phyloP scores from a whole-genome alignment of 2,329 filamentous ascomycete genomes.

The Calonectria pseudoreteaudii region DNA sequence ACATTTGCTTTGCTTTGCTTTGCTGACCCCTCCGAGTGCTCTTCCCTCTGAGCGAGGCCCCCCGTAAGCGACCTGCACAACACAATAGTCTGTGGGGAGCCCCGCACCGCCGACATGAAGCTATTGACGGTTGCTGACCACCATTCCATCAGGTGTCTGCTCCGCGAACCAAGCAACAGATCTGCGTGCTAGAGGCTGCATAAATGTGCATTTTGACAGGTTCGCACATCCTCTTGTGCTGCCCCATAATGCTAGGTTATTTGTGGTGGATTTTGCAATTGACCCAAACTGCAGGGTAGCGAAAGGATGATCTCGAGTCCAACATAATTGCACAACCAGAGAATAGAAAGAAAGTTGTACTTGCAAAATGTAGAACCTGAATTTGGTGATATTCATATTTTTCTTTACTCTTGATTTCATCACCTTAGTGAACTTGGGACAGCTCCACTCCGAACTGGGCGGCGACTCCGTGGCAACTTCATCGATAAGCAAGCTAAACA shows the following conservation, averaged over 20 bases:
- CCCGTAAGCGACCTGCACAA: not conserved
- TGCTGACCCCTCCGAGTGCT: not conserved
- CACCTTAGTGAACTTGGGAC: too few relatives aligned
- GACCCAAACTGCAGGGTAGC: not conserved
- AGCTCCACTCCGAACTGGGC: too few relatives aligned
- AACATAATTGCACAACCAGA: not conserved
- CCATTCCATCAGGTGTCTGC: not conserved
- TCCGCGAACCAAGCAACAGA: not conserved
- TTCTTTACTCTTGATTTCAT: not conserved
- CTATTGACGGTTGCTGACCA: constrained; percentile 1
- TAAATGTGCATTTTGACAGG: not conserved
- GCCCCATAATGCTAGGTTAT: not conserved
- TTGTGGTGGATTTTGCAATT: not conserved
- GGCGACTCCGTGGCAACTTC: too few relatives aligned
- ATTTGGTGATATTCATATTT: not conserved
- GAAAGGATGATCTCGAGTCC: too few relatives aligned
- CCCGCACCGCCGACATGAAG: constrained; percentile 2
- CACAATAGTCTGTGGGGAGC: not conserved
- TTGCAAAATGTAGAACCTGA: not conserved
- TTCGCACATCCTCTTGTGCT: not conserved
- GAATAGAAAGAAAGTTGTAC: not conserved
- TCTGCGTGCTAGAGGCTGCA: not conserved
- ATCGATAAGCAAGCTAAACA: too few relatives aligned
- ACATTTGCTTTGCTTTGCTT: not conserved
- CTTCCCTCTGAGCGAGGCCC: not conserved